Base-by-base conservation (phyloP, 2,329 filamentous ascomycete species). In the Colletotrichum acutatum region DNA sequence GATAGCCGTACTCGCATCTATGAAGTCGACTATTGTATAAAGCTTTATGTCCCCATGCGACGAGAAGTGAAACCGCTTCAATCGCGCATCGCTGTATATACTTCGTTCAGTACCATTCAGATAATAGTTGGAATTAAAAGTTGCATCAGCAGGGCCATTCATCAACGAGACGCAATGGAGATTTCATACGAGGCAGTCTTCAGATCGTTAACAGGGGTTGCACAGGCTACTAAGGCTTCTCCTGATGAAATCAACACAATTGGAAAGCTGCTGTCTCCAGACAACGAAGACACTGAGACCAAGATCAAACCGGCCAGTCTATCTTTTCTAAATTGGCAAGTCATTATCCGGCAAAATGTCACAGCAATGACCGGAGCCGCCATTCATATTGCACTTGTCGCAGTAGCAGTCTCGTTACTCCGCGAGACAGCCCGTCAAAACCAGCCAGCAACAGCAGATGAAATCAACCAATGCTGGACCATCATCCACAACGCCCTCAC, bases 351-450 rank as follows among this genome's bases (percentile, higher is more conserved):
- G 11, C 42, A 24, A 28, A 1, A 54, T 19, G 4, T 4, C 12
- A 34, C 9, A 52, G 0, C 5, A 30, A 7, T 9, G 16, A 28
- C 57, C 8, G 49, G 22, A 5, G 6, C 28, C 0, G n/a, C 53
- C 1, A 11, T 37, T 12, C 59, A 64, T 11, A 12, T 49, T 12
- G 59, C 59, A 12, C 22, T 12, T 2, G 16, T 72, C 2, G 16
- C 66, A 6, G 16, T 70, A 8, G 53, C 70, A 2, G 61, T 70
- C 5, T 59, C 70, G 2, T 60, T 46, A 12, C 30, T 69, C 16
- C 59, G 66, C 24, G 70, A 61, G 24, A 54, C 54, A 3, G 57
- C 53, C 32, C 70, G 59, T 3, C 66, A 49, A 11, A 54, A 64
- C 5, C 42, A 37, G 19, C 1, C n/a, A 14, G 37, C 53, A 16